These are phyloP conservation scores for Protomyces lactucae-debilis DNA, from an alignment of 1,139 yeast species.

Conservation along the genomic window DNA sequence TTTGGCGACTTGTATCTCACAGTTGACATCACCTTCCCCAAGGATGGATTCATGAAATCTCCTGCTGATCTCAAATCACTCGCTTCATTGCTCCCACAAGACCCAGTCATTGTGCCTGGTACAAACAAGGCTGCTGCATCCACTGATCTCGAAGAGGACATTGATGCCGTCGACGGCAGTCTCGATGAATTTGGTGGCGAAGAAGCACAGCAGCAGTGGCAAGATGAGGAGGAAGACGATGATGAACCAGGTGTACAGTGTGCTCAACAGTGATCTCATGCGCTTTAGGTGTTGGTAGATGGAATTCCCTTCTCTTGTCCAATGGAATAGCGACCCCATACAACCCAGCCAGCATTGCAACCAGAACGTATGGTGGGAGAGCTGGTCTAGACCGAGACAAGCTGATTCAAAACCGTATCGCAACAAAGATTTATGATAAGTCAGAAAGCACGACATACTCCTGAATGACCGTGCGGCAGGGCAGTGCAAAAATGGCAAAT, in stretches of 20 bases:
- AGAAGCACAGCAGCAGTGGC: conserved; percentile 12
- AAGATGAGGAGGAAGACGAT: conserved; percentile 14
- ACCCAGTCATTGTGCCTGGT: not conserved
- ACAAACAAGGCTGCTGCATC: not conserved
- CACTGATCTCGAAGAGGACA: conserved; percentile 10
- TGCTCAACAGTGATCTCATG: conserved; percentile 2
- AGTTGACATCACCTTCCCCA: conserved; percentile 74
- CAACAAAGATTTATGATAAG: too few species aligned
- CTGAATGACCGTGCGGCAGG: too few species aligned
- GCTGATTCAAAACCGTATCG: too few species aligned
- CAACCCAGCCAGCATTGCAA: not conserved
- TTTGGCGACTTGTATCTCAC: conserved; percentile 73
- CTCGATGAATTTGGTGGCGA: conserved; percentile 26
- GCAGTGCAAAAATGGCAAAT: too few species aligned
- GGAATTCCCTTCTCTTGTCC: not conserved
- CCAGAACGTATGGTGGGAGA: too few species aligned
- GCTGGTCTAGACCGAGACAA: too few species aligned
- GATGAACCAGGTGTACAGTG: conserved; percentile 19
- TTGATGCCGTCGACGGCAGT: conserved; percentile 12
- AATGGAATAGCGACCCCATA: not conserved
- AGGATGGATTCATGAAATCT: conserved; percentile 56
- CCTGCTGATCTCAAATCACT: conserved; percentile 23
- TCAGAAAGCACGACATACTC: too few species aligned
- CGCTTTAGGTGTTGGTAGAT: not conserved
- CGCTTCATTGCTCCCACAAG: conserved; percentile 15